phyloP scores from a whole-genome alignment of 345 rosid genomes.

The Brassica rapa region DNA sequence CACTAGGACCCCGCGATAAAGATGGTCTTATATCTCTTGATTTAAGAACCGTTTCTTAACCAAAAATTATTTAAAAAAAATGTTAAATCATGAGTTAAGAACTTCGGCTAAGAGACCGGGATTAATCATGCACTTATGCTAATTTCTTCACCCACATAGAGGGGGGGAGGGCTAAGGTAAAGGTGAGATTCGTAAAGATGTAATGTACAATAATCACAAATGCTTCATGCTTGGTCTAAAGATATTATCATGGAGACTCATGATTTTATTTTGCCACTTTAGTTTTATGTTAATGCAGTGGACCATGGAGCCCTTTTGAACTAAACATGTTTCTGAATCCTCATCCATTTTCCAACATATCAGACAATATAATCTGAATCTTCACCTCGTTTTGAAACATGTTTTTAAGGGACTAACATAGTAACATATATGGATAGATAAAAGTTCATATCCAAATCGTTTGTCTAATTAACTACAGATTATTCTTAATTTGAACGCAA shows the following conservation, averaged over 20 bases:
- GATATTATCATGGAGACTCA: slow-evolving; percentile 34
- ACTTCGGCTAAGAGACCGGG: too few species aligned
- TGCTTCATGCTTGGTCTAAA: slow-evolving; percentile 43
- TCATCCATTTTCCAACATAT: slow-evolving; percentile 36
- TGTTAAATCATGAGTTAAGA: too few species aligned
- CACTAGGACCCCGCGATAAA: too few species aligned
- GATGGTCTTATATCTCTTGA: too few species aligned
- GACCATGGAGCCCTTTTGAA: slow-evolving; percentile 41
- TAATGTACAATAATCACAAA: slow-evolving; percentile 39
- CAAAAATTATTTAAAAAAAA: too few species aligned
- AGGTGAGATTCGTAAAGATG: slow-evolving; percentile 25
- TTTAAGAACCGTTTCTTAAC: too few species aligned
- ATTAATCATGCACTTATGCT: not conserved
- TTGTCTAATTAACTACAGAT: not conserved
- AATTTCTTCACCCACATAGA: not conserved
- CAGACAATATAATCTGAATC: slow-evolving; percentile 32
- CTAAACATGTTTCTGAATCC: slow-evolving; percentile 37
- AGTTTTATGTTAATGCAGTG: slow-evolving; percentile 33
- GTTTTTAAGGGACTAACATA: not conserved
- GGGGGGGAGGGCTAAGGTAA: not conserved
- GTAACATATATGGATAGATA: not conserved
- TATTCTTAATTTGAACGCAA: not conserved
- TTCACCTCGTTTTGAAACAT: slow-evolving; percentile 15
- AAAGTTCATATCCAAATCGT: not conserved
- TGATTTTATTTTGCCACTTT: slow-evolving; percentile 40